phyloP scores from a whole-genome alignment of 257 asterid genomes.

The Jaltomata sinuosa region DNA sequence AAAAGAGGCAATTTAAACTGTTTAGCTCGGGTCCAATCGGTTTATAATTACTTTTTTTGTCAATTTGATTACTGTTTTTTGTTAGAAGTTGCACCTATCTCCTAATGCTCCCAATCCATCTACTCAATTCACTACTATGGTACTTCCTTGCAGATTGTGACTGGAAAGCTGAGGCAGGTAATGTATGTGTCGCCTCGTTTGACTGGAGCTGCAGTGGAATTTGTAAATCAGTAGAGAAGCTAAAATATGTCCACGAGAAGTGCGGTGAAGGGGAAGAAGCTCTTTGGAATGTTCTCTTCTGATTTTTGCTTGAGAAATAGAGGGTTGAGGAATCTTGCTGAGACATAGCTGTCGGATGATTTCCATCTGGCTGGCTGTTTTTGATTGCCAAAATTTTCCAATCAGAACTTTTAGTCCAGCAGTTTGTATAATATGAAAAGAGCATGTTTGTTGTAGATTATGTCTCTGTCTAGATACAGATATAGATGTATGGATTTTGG shows the following conservation, averaged over 20 bases:
- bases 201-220: conserved; percentile 68
- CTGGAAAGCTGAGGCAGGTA: conserved; percentile 58
- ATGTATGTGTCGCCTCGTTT: conserved; percentile 50
- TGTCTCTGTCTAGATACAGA: background rate
- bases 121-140: background rate
- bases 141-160: conserved; percentile 33
- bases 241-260: conserved; percentile 35
- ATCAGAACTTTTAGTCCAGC: background rate
- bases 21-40: background rate
- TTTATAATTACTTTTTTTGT: no score
- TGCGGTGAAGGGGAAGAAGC: conserved; percentile 66
- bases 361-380: background rate
- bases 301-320: background rate
- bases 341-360: background rate
- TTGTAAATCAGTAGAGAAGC: conserved; percentile 45
- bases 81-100: background rate
- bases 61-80: background rate
- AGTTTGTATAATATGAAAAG: background rate
- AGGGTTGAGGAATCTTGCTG: background rate
- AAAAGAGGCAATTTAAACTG: background rate
- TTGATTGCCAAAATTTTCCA: background rate
- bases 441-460: conserved; percentile 1
- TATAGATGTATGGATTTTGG: background rate
- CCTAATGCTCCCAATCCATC: background rate
- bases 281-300: conserved; percentile 39